Conservation (phyloP, 2,329 filamentous ascomycete species). For the Nectriaceae sp. region DNA sequence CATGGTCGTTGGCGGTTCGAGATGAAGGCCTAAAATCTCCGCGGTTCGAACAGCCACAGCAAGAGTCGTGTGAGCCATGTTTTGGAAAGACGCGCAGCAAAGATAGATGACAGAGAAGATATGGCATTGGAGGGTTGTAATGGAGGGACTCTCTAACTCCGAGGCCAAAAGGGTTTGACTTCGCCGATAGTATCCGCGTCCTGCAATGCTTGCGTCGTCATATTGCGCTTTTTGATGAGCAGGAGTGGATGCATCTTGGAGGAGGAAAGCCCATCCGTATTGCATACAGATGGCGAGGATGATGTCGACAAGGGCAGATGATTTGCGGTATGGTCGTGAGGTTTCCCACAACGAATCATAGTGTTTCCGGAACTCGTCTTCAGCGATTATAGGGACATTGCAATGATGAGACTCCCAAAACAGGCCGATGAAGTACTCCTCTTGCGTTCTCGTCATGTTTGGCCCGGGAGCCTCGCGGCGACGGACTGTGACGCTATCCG, state of each 20-base stretch:
- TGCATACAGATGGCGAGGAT: constrained; percentile 55
- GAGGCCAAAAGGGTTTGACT: constrained; percentile 44
- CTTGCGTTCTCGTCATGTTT: constrained; percentile 44
- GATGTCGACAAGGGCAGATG: constrained; percentile 54
- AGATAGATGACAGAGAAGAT: constrained; percentile 48
- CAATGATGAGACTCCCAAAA: constrained; percentile 49
- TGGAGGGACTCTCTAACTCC: constrained; percentile 48
- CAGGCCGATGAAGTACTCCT: constrained; percentile 47
- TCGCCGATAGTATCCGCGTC: constrained; percentile 48
- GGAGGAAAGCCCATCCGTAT: constrained; percentile 36
- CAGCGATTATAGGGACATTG: constrained; percentile 42
- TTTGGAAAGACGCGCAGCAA: constrained; percentile 49
- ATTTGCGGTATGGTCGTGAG: constrained; percentile 30
- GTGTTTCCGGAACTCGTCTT: constrained; percentile 43
- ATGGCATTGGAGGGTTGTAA: constrained; percentile 51
- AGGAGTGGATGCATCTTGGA: not conserved
- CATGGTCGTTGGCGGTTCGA: constrained; percentile 41
- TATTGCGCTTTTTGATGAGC: not conserved
- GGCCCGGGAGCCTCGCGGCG: not conserved
- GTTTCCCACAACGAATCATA: constrained; percentile 42
- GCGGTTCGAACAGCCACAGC: constrained; percentile 46
- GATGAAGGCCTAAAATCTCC: constrained; percentile 49
- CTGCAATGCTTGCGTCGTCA: constrained; percentile 44
- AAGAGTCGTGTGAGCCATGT: constrained; percentile 45
- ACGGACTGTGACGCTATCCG: not conserved